Evolutionary conservation across 2,329 filamentous ascomycete genomes (phyloP), one percentile per base, ranked within the genome.

Genomic region (Bertia moriformis): DNA sequence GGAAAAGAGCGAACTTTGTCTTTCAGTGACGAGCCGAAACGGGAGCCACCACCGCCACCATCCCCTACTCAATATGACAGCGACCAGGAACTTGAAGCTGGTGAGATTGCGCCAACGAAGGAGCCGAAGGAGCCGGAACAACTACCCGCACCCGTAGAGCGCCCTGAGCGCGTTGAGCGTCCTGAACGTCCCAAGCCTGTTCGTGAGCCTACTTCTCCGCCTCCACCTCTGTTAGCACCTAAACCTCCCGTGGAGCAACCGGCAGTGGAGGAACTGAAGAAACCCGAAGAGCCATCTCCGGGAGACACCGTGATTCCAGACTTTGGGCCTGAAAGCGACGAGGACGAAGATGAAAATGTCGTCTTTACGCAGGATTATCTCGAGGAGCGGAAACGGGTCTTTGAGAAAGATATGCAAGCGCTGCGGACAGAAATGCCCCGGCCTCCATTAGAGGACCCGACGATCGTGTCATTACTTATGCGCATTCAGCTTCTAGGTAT

Each of bases 341-440:
- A 65, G 42, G 59, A 61, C 20, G 62, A 65, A 36, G 61, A 63
- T 38, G 62, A 63, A 40, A 57, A 57, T 32, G 52, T 52, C 2
- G 54, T 62, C 22, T 60, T 67, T 32, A 64, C 61, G 10, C 61
- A 67, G 38, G 62, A 65, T 35, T 63, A 66, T 43, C 53, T 64
- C 29, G 59, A 60, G 18, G 58, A 62, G 45, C 55, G 60, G 14
- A 63, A 64, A 44, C 52, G 51, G 29, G 56, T 56, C 5, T 65
- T 64, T 37, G 59, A 63, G 43, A 59, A 57, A 41, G 60, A 65
- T 39, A 60, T 66, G 53, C 49, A 58, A 38, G 45, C 52, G 3
- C 51, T 66, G 17, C 53, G 58, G 38, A 53, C 58, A 4, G 58
- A 62, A 44, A 51, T 64, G 40, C 64, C 64, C 17, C 54, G 51